phyloP scores from a whole-genome alignment of 306 rosid genomes.

The Oxytropis ochrocephala region DNA sequence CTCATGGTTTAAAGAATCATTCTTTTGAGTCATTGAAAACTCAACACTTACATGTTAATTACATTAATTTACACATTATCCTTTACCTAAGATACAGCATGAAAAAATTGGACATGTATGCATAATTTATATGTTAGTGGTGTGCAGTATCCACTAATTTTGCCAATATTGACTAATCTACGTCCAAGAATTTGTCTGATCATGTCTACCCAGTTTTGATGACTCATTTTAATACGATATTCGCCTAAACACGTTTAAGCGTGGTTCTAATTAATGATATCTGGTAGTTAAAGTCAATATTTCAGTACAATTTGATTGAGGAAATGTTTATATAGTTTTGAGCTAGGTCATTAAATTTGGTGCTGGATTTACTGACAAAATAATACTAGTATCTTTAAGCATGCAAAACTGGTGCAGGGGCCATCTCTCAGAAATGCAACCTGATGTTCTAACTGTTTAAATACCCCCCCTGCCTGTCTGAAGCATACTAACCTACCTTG shows the following conservation, averaged over 20 bases:
- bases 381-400: background rate
- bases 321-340: conserved; percentile 4
- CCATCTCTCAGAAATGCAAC: conserved; percentile 8
- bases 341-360: conserved; percentile 19
- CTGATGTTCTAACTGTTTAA: conserved; percentile 5
- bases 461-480: background rate
- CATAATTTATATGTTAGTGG: background rate
- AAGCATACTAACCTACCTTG: conserved; percentile 8
- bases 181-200: too few relatives aligned
- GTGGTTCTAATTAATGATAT: too few relatives aligned
- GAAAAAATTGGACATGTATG: background rate
- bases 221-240: too few relatives aligned
- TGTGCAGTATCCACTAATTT: too few relatives aligned
- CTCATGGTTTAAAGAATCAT: background rate
- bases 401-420: background rate
- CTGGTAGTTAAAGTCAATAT: background rate
- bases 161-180: too few relatives aligned
- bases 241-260: too few relatives aligned
- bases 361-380: conserved; percentile 10
- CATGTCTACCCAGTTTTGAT: too few relatives aligned
- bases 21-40: background rate
- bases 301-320: background rate
- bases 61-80: background rate
- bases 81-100: background rate
- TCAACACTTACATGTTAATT: background rate